Base-by-base conservation (phyloP, 1,284 basidiomycete genomes). In the Megacollybia platyphylla region DNA sequence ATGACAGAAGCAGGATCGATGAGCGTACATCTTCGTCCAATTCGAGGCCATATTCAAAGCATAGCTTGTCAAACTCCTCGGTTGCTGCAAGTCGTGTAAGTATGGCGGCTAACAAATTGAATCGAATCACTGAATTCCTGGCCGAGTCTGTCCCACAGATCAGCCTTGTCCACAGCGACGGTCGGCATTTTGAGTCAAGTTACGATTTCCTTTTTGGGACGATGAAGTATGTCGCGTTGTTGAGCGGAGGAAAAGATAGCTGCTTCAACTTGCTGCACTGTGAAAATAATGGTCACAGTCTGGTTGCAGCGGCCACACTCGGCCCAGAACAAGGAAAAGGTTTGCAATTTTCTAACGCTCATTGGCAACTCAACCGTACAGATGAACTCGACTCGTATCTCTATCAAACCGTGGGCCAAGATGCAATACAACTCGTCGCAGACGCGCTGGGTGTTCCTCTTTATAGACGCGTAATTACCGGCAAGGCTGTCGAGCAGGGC, bases 371-470 rank as follows among this genome's bases (percentile, higher is more conserved):
- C 48, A 45, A 51, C 49, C 39, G 44, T 39, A 42, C 46, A 96
- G 96, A 97, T 68, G 96, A 99, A 68, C 78, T 97, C 53, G 94
- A 99, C 62, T 97, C 94, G 36, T 98, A 94, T 67, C 76, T 99
- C 63, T 99, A 97, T 60, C 96, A 99, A 60, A 97, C 94, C 5
- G 93, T 98, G 30, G 96, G 93, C 0, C 94, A 97, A 56, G 88
- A 92, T 50, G 88, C 90, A 4, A 84, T 98, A 39, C 80, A 91
- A 42, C 71, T 87, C 40, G 82, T 98, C 43, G 91, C 91, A 7
- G 64, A 73, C 42, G 89, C 94, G 1, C 69, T 98, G 51, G 80
- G 77, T 5, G 75, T 97, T 1, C 96, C 96, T 3, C 71, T 97
- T 13, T 91, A 87, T 64, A 74, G 88, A 18, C 70, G 73, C 41